Evolutionary conservation across 345 rosid species (phyloP).

Genomic region (Clarkia xantiana): DNA sequence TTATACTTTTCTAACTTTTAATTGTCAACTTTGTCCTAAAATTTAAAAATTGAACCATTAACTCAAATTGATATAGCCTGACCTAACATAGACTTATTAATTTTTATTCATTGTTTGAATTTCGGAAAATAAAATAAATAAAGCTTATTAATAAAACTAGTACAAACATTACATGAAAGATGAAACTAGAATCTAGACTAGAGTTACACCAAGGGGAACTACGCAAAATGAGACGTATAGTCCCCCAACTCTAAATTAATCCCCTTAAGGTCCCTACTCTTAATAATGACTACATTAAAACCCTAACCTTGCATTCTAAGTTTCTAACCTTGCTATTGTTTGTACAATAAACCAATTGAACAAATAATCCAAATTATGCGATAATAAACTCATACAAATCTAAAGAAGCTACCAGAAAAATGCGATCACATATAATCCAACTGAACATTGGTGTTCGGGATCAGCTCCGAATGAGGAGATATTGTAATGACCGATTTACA

Average conservation of each 20-base stretch:
- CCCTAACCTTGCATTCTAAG: too few relatives aligned
- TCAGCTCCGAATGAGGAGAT: too few relatives aligned
- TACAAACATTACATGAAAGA: neutral
- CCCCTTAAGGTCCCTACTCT: constrained; percentile 1
- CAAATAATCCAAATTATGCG: constrained; percentile 5
- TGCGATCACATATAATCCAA: constrained; percentile 7
- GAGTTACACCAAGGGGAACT: too few relatives aligned
- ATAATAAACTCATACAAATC: neutral
- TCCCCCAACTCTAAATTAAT: neutral
- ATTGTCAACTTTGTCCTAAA: too few relatives aligned
- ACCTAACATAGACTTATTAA: too few relatives aligned
- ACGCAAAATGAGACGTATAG: constrained; percentile 7
- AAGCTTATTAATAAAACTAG: too few relatives aligned
- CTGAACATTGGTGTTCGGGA: constrained; percentile 6
- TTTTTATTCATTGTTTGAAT: too few relatives aligned
- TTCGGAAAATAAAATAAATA: too few relatives aligned
- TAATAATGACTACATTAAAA: constrained; percentile 5
- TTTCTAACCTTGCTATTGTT: neutral
- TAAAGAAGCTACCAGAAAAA: neutral
- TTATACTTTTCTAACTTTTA: too few relatives aligned
- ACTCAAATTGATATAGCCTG: too few relatives aligned
- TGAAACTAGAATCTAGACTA: constrained; percentile 2
- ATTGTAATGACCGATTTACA: neutral
- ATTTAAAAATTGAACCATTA: too few relatives aligned
- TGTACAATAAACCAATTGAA: constrained; percentile 4